These are phyloP conservation scores for Apophysomyces ossiformis DNA, from an alignment of 371 early-diverging fungal genomes.

Conservation along the genomic window DNA sequence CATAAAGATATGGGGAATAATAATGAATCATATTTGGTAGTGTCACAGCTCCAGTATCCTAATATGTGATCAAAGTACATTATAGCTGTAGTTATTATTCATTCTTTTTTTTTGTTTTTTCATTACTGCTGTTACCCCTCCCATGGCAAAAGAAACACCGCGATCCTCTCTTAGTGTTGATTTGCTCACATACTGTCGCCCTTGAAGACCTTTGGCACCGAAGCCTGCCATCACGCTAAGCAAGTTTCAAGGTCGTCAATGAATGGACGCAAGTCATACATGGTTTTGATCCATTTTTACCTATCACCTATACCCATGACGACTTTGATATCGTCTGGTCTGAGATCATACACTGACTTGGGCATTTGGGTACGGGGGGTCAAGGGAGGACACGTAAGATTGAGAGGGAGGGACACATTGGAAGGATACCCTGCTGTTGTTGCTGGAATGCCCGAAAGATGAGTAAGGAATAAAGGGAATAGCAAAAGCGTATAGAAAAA, in stretches of 20 bases:
- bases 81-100: not conserved
- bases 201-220: conserved; percentile 51
- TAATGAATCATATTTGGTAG: conserved; percentile 52
- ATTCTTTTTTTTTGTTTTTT: too few species aligned
- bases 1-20: conserved; percentile 42
- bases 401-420: conserved; percentile 16
- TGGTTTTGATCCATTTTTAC: conserved; percentile 19
- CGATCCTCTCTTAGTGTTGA: conserved; percentile 44
- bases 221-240: conserved; percentile 71
- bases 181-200: conserved; percentile 29
- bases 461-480: conserved; percentile 24
- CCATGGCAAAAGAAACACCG: conserved; percentile 57
- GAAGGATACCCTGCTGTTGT: not conserved
- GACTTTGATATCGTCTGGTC: conserved; percentile 67
- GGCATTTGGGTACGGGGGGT: conserved; percentile 30
- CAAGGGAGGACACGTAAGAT: conserved; percentile 43
- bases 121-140: conserved; percentile 43
- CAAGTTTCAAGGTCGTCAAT: not conserved
- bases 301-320: conserved; percentile 71
- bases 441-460: not conserved
- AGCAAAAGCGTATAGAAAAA: conserved; percentile 31
- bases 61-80: not conserved
- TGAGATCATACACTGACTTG: conserved; percentile 40
- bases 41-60: conserved; percentile 44
- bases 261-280: not conserved